Base-by-base conservation (phyloP, 352 stramenopile species). In the Plasmopara viticola region DNA sequence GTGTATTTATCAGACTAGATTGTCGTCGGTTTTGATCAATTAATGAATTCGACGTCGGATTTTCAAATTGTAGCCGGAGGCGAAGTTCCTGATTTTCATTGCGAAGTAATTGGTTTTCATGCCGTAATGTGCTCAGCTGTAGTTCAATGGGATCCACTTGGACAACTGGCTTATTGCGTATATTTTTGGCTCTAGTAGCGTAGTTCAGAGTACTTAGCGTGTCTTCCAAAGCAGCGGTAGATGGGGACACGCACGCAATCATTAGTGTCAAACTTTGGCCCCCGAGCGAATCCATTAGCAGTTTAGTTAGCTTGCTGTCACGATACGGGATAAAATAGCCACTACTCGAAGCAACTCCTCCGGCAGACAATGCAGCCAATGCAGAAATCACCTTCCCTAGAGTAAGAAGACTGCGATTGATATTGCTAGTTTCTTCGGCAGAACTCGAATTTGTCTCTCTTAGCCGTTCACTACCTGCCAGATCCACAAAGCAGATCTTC, bases 151-250 rank as follows among this genome's bases (percentile, higher is more conserved):
- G 72, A 13, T 90, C 78, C 29, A 86, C 75, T 44, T 90, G 73
- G 8, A 91, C 62, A 1, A 63, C 78, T 6, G 84, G 82, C 50
- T 86, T 81, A 60, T 94, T 94, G 48, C 80, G 66, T 18, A 95
- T 94, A 55, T 89, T 90, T 58, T 91, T 90, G 18, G 83, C 85
- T 7, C 79, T 72, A 6, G 74, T 90, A 2, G 82, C 85, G 49
- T 94, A 95, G 20, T 87, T 84, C n/a, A 95, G 68, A 12, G 84
- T 94, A 30, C 76, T 89, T 6, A 95, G 62, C 10, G 84, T 88
- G 53, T 94, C 85, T 25, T 91, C 78, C 5, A 91, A 53, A 7
- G 70, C 68, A 0, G 30, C 34, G 9, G 49, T 60, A 4, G 78
- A 86, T 2, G 84, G 84, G 2, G 76, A 90, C 8, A 94, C 70